These are phyloP conservation scores for Beauveria sp. DNA, from an alignment of 2,329 filamentous ascomycete species.

Conservation along the genomic window DNA sequence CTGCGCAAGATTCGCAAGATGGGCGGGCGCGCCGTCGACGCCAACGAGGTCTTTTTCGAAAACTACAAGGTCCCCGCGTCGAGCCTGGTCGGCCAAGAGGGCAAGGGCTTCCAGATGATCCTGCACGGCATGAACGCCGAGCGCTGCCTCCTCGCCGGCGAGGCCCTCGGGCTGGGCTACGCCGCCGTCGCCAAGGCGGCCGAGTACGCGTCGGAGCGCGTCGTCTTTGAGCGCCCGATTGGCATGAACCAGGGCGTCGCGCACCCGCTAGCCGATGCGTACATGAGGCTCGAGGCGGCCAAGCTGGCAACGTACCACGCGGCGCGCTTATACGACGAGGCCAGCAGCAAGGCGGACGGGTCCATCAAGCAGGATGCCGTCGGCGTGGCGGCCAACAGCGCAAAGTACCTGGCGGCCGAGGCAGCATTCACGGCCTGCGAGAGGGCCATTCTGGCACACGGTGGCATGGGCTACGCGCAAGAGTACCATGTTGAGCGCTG, in stretches of 20 bases:
- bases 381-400: conserved; percentile 59
- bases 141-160: conserved; percentile 66
- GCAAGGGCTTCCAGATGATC: conserved; percentile 71
- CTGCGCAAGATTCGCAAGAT: conserved; percentile 75
- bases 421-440: conserved; percentile 57
- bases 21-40: conserved; percentile 74
- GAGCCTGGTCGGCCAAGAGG: conserved; percentile 62
- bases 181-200: conserved; percentile 57
- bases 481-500: conserved; percentile 61
- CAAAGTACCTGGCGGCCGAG: conserved; percentile 63
- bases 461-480: conserved; percentile 58
- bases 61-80: conserved; percentile 60
- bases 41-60: conserved; percentile 85
- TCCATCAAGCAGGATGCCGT: conserved; percentile 47
- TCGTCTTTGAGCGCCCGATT: conserved; percentile 58
- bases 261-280: conserved; percentile 58
- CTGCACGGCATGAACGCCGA: conserved; percentile 77
- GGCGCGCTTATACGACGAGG: conserved; percentile 52
- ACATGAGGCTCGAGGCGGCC: conserved; percentile 57
- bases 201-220: conserved; percentile 57
- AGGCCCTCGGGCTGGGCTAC: conserved; percentile 74
- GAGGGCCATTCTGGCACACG: conserved; percentile 49
- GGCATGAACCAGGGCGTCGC: conserved; percentile 59
- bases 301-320: conserved; percentile 61
- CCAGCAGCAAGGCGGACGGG: conserved; percentile 34